Evolutionary conservation across 116 monocot species (phyloP).

Genomic region (Papilionanthe hybrid): DNA sequence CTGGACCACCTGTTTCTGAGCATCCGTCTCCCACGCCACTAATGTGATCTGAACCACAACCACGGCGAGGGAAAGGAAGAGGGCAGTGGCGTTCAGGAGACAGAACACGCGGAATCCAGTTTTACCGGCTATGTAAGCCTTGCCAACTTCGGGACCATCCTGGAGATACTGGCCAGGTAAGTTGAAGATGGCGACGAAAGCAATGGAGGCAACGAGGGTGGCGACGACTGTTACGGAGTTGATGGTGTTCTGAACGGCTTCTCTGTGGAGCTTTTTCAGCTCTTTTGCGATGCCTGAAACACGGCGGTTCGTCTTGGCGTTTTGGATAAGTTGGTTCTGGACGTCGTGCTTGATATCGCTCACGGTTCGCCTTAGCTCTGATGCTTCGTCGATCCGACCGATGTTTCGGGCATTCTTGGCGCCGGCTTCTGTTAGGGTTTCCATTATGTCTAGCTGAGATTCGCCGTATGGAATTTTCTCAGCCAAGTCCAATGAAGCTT

Average conservation of each 20-base stretch:
- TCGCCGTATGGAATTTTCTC: constrained; percentile 78
- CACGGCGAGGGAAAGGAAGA: constrained; percentile 86
- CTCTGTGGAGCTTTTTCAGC: constrained; percentile 76
- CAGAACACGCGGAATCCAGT: constrained; percentile 61
- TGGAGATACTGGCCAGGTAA: constrained; percentile 64
- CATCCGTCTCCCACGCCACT: constrained; percentile 93
- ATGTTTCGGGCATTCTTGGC: constrained; percentile 67
- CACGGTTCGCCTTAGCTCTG: constrained; percentile 70
- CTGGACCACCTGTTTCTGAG: constrained; percentile 70
- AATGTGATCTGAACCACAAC: constrained; percentile 93
- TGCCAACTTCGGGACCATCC: constrained; percentile 32
- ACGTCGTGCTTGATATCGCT: constrained; percentile 88
- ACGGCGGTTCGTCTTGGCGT: constrained; percentile 69
- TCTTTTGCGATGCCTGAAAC: constrained; percentile 82
- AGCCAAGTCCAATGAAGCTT: constrained; percentile 81
- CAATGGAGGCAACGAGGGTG: constrained; percentile 82
- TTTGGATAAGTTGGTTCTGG: constrained; percentile 79
- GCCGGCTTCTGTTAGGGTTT: constrained; percentile 61
- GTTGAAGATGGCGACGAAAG: constrained; percentile 87
- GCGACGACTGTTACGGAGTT: constrained; percentile 93
- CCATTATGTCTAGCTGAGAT: constrained; percentile 52
- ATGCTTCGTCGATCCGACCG: constrained; percentile 51
- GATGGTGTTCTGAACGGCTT: constrained; percentile 91
- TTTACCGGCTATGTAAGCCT: constrained; percentile 46
- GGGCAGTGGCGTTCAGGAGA: constrained; percentile 72